Base-by-base conservation (phyloP, 805 yeast species). In the Pichia heedii region DNA sequence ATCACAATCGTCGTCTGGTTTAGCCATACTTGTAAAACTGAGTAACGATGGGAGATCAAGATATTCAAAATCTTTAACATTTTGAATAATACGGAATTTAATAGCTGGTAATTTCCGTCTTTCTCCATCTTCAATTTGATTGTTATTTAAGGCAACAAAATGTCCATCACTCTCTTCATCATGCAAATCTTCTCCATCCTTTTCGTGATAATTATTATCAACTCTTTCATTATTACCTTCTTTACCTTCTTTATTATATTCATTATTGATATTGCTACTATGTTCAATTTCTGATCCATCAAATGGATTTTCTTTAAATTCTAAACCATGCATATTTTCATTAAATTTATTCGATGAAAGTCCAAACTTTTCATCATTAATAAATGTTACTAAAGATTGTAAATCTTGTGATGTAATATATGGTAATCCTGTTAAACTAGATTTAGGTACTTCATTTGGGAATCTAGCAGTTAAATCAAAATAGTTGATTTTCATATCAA, bases 401-500 rank as follows among this genome's bases (percentile, higher is more conserved):
- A 83, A 60, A 52, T 81, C 81, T 16, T 76, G 75, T 40, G 76
- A 58, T 1, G 81, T 68, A 7, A 82, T 62, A 43, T 79, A 79
- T 15, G 80, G 77, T 27, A 73, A 68, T 0, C 73, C 71, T 2
- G 74, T 70, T 1, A 73, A 55, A 6, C 84, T 72, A 50, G 74
- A 60, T 3, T 67, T 68, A 4, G 86, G 76, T 35, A 71, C 56
- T 24, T 61, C 54, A 0, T 72, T 43, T 3, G 77, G 86, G 36
- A 72, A 58, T 5, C 66, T 63, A 0, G 85, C 86, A 49, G 70
- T 76, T 46, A 82, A 59, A 50, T 83, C 83, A 46, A 68, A 69
- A 54, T 84, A 79, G 44, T 76, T 77, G 22, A 84, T 69, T 49
- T 76, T 81, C 49, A 80, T 69, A 56, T 83, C 85, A 45, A 84